Evolutionary conservation across 495 filamentous ascomycete species (phyloP), one percentile per base, ranked within the genome.

Genomic region (Recurvomyces mirabilis): DNA sequence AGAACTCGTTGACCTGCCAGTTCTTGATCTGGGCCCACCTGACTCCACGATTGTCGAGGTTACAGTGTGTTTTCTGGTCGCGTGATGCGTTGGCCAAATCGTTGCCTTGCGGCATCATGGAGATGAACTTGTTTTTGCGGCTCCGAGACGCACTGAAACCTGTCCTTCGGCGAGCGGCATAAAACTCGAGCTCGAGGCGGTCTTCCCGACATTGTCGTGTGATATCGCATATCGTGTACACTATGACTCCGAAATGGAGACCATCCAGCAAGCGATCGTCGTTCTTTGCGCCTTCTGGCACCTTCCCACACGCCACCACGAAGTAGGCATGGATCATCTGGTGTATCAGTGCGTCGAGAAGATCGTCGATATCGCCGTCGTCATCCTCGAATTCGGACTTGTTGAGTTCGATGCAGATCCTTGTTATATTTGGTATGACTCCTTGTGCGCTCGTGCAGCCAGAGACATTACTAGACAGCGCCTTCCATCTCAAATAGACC

Each of bases 281-380:
- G 14, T 42, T 19, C 28, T 23, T 24, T 17, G 19, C 41, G 4
- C 23, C 26, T 30, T 50, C 51, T 12, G 45, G 26, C 30, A 42
- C 34, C 7, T 41, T 26, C 2, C 49, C 47, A 30, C 54, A 57
- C 21, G 41, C 38, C 5, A 52, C 47, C 9, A 57, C 32, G 41
- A 57, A 57, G 25, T 38, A 57, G 4, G 54, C 54, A 35, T 57
- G 54, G 28, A 53, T 53, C 52, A 54, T 57, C 22, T 57, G 54
- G 34, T 57, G 54, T 9, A 57, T 40, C 21, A 51, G 21, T 5
- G 30, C 24, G 18, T 52, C 44, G 12, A 52, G 49, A 20, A 52
- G 25, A 5, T 29, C 31, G 23, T 52, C 49, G n/a, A 47, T 39
- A 5, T 28, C 36, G 4, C 31, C 37, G 1, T 21, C 43, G n/a